phyloP scores from a whole-genome alignment of 1,284 basidiomycete genomes.

The Ceratobasidium sp. region DNA sequence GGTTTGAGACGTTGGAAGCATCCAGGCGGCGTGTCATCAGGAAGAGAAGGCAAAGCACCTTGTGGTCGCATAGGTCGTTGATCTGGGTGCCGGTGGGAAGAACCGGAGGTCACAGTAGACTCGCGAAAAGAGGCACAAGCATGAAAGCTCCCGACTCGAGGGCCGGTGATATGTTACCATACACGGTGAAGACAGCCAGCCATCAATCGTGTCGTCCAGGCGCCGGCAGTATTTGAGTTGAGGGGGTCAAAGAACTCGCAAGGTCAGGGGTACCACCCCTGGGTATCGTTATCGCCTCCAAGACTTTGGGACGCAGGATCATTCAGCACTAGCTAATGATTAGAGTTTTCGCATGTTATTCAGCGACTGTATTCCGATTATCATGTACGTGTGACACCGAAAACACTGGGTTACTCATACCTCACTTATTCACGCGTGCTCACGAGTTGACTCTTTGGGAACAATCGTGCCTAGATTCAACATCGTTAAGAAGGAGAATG shows the following conservation, averaged over 20 bases:
- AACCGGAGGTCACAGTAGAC: neutral
- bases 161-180: neutral
- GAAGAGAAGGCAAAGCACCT: slow-evolving; percentile 25
- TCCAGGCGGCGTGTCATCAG: slow-evolving; percentile 1
- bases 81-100: neutral
- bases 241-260: neutral
- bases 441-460: slow-evolving; percentile 39
- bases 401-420: neutral
- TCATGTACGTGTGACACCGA: neutral
- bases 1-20: neutral
- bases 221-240: neutral
- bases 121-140: neutral
- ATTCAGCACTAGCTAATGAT: neutral
- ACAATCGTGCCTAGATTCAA: slow-evolving; percentile 74
- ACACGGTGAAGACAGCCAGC: neutral
- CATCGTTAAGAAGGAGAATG: slow-evolving; percentile 83
- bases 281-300: neutral
- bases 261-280: neutral
- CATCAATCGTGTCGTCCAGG: neutral
- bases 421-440: neutral
- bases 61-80: neutral
- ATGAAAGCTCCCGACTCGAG: neutral
- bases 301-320: neutral
- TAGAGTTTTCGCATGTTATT: neutral
- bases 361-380: neutral